These are phyloP conservation scores for Penicillium roqueforti DNA, from an alignment of 495 filamentous ascomycete species.

Conservation along the genomic window DNA sequence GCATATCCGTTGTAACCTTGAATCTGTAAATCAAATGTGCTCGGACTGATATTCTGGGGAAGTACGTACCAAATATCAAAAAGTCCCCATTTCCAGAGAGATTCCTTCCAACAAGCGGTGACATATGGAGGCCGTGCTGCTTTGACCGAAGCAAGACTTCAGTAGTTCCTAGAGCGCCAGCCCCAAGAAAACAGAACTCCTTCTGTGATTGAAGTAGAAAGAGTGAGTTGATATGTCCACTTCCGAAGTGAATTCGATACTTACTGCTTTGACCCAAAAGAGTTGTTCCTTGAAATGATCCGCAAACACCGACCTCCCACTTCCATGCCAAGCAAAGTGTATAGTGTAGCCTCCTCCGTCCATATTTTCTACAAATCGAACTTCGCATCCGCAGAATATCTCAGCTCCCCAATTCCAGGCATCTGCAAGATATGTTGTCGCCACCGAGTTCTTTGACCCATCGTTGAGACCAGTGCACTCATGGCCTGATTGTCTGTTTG, in stretches of 20 bases:
- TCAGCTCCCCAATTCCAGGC: slow-evolving; percentile 74
- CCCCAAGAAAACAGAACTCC: slow-evolving; percentile 5
- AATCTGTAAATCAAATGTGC: neutral
- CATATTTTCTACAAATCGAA: slow-evolving; percentile 57
- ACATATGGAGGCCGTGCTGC: slow-evolving; percentile 54
- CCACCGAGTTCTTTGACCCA: slow-evolving; percentile 60
- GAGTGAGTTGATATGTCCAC: neutral
- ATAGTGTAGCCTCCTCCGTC: slow-evolving; percentile 53
- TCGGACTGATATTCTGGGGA: neutral
- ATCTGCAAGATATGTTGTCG: slow-evolving; percentile 65
- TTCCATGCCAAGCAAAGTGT: slow-evolving; percentile 63
- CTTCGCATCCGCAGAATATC: slow-evolving; percentile 69
- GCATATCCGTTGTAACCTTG: slow-evolving; percentile 54
- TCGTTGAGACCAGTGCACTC: slow-evolving; percentile 64
- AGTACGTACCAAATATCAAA: slow-evolving; percentile 53
- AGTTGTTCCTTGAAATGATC: slow-evolving; percentile 56
- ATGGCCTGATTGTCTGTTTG: slow-evolving; percentile 55
- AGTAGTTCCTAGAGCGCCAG: slow-evolving; percentile 51
- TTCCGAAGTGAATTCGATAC: slow-evolving; percentile 30
- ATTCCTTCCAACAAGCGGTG: slow-evolving; percentile 52
- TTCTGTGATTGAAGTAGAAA: neutral
- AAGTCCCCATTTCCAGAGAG: slow-evolving; percentile 70
- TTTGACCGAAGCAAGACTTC: slow-evolving; percentile 64
- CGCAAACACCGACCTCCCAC: slow-evolving; percentile 53
- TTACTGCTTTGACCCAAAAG: slow-evolving; percentile 65